Evolutionary conservation across 2,329 filamentous ascomycete species (phyloP).

Genomic region (Colletotrichum sp.): DNA sequence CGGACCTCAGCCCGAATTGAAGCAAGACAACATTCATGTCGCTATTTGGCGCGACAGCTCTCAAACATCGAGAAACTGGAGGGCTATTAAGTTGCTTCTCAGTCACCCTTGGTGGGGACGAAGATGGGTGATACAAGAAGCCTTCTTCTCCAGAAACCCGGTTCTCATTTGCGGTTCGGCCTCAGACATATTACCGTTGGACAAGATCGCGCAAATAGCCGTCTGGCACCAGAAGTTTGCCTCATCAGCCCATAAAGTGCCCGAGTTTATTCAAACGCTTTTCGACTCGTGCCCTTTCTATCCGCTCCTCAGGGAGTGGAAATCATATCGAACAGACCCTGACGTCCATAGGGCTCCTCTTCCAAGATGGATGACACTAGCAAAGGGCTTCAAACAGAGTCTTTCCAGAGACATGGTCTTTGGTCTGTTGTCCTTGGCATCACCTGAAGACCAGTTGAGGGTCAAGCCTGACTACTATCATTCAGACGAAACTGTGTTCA

Average conservation of each 20-base stretch:
- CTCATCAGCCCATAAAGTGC: background rate
- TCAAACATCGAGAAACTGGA: background rate
- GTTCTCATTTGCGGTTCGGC: background rate
- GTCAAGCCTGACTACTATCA: background rate
- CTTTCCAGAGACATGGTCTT: background rate
- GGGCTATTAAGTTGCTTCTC: background rate
- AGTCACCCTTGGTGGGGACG: background rate
- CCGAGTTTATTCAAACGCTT: background rate
- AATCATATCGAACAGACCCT: background rate
- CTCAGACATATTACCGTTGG: background rate
- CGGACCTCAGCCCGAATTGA: background rate
- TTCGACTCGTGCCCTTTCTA: background rate
- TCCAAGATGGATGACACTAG: background rate
- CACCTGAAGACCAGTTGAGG: background rate
- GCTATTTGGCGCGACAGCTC: background rate
- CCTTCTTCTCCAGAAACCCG: background rate
- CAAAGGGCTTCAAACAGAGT: background rate
- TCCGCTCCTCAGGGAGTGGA: background rate
- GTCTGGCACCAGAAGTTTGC: background rate
- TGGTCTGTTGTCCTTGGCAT: background rate
- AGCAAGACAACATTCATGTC: background rate
- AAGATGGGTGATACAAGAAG: background rate
- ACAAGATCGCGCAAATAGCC: background rate
- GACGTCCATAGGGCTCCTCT: background rate
- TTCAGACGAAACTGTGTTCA: background rate